Conservation (phyloP, 495 filamentous ascomycete genomes). For the Penicillium coprophilum region DNA sequence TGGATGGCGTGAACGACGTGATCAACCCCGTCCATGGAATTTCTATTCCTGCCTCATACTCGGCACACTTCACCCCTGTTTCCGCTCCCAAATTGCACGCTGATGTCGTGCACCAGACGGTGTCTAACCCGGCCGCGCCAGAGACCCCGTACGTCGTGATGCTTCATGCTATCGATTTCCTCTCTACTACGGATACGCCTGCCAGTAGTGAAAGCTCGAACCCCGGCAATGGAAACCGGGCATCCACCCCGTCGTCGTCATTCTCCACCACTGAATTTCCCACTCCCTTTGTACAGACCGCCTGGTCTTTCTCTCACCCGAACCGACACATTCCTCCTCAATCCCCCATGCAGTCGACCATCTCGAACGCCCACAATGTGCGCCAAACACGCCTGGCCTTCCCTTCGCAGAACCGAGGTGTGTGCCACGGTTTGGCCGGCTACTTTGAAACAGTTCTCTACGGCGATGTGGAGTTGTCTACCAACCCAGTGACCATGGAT, state of each 20-base stretch:
- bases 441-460: constrained; percentile 97
- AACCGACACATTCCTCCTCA: constrained; percentile 43
- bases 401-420: constrained; percentile 67
- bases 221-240: constrained; percentile 22
- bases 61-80: constrained; percentile 86
- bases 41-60: constrained; percentile 89
- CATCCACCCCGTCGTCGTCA: constrained; percentile 33
- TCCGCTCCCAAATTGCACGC: constrained; percentile 82
- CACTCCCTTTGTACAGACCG: constrained; percentile 41
- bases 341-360: constrained; percentile 32
- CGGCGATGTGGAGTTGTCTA: constrained; percentile 79
- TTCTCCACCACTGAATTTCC: constrained; percentile 33
- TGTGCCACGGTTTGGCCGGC: constrained; percentile 87
- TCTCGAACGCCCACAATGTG: constrained; percentile 83
- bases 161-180: constrained; percentile 82
- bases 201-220: constrained; percentile 10
- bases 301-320: constrained; percentile 52
- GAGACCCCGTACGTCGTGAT: constrained; percentile 92
- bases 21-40: constrained; percentile 78
- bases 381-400: constrained; percentile 74
- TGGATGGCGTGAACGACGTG: constrained; percentile 86
- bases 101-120: constrained; percentile 64
- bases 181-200: constrained; percentile 49
- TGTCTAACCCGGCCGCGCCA: constrained; percentile 65
- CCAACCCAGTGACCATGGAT: constrained; percentile 88